Conservation (phyloP, 75 land plant genomes). For the Pinus taeda region DNA sequence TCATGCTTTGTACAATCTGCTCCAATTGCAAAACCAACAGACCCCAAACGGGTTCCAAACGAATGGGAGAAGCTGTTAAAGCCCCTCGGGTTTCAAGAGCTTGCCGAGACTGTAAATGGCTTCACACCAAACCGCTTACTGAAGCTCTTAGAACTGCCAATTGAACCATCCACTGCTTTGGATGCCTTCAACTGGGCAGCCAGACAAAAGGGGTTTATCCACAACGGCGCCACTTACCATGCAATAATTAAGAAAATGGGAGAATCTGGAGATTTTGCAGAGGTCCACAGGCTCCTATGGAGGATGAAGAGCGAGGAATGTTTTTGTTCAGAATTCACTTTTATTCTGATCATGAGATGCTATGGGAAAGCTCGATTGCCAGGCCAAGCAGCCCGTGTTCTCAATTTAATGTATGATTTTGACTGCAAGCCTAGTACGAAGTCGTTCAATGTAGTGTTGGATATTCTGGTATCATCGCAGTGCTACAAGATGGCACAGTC, state of each 20-base stretch:
- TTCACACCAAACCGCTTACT: conserved; percentile 46
- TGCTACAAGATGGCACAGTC: conserved; percentile 37
- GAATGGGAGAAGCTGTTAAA: conserved; percentile 50
- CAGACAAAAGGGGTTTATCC: conserved; percentile 44
- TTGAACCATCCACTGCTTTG: conserved; percentile 42
- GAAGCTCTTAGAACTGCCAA: conserved; percentile 39
- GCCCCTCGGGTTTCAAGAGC: conserved; percentile 49
- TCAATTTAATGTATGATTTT: conserved; percentile 47
- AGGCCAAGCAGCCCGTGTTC: conserved; percentile 48
- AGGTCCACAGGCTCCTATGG: conserved; percentile 23
- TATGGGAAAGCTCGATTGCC: conserved; percentile 50
- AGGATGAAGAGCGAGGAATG: conserved; percentile 54
- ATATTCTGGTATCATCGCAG: conserved; percentile 33
- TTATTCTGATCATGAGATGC: conserved; percentile 50
- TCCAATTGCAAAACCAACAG: too few relatives aligned
- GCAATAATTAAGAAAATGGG: conserved; percentile 44
- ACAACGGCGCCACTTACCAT: conserved; percentile 45
- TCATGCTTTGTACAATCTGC: too few relatives aligned
- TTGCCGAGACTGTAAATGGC: conserved; percentile 25
- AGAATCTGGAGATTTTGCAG: conserved; percentile 39
- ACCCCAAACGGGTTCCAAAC: background rate
- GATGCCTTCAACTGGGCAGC: conserved; percentile 58
- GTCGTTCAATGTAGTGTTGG: conserved; percentile 60
- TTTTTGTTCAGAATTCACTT: conserved; percentile 40
- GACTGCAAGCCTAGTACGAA: conserved; percentile 36